These are phyloP conservation scores for Colletotrichum sp. DNA, from an alignment of 2,329 filamentous ascomycete species.

Conservation along the genomic window DNA sequence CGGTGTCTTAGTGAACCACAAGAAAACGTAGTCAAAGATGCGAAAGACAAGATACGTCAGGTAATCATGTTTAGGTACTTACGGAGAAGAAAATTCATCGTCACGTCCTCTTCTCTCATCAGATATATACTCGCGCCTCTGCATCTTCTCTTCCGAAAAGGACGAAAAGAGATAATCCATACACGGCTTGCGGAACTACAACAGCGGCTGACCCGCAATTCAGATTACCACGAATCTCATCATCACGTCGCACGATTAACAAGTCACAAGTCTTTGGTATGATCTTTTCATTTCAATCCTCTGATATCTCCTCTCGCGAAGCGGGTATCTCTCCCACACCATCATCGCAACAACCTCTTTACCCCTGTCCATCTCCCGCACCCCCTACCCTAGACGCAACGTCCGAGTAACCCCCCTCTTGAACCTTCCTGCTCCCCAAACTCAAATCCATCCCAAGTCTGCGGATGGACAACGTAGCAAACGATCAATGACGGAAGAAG, in stretches of 20 bases:
- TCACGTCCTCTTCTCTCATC: not conserved
- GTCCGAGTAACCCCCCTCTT: not conserved
- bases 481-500: not conserved
- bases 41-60: not conserved
- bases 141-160: not conserved
- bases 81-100: not conserved
- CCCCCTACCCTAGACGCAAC: not conserved
- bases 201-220: rapidly evolving
- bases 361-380: not conserved
- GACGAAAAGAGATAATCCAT: too few species aligned
- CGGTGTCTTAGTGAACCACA: rapidly evolving
- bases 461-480: not conserved
- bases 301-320: not conserved
- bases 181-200: too few species aligned
- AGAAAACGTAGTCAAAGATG: not conserved
- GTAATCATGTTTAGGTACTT: too few species aligned
- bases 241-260: not conserved
- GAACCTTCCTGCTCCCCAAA: not conserved
- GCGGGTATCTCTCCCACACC: not conserved
- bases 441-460: not conserved
- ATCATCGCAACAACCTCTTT: not conserved
- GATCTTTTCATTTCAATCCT: not conserved
- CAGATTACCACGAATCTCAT: not conserved
- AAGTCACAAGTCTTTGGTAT: rapidly evolving
- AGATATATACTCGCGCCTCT: not conserved